Conservation (phyloP, 129 eudicot species). For the Saussurea involucrata region DNA sequence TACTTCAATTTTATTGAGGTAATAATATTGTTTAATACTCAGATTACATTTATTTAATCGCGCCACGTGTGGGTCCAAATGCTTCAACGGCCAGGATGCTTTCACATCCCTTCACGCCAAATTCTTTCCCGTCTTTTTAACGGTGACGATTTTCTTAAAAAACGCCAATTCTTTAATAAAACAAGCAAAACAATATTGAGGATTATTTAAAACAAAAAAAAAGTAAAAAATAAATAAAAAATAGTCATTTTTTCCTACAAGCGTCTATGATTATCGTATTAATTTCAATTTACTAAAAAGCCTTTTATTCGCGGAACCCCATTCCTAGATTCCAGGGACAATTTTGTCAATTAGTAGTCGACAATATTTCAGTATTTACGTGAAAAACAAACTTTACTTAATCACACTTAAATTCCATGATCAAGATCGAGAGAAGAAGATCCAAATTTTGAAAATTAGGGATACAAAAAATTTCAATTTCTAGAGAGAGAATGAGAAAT, state of each 20-base stretch:
- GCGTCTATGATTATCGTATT: neutral
- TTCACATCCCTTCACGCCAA: slow-evolving; percentile 25
- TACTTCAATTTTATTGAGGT: neutral
- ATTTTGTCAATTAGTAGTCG: slow-evolving; percentile 28
- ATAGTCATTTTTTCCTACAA: neutral
- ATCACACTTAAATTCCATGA: slow-evolving; percentile 17
- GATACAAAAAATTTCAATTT: neutral
- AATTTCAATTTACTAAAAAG: slow-evolving; percentile 15
- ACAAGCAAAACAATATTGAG: neutral
- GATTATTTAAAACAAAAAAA: neutral
- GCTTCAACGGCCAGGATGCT: slow-evolving; percentile 18
- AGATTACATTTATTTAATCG: neutral
- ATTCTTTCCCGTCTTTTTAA: slow-evolving; percentile 15
- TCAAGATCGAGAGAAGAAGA: slow-evolving; percentile 27
- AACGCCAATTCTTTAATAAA: neutral
- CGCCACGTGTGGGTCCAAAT: neutral
- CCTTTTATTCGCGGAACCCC: neutral
- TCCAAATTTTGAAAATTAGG: slow-evolving; percentile 22
- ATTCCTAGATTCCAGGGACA: slow-evolving; percentile 16
- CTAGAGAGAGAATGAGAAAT: slow-evolving; percentile 7
- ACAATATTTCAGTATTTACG: slow-evolving; percentile 33
- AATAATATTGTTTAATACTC: neutral
- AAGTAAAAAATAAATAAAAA: neutral
- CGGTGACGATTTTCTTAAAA: slow-evolving; percentile 40
- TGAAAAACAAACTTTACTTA: slow-evolving; percentile 33